A percentile compares a stretch with the other conserved stretches of the same genome.
Conservation (phyloP, 2,329 filamentous ascomycete genomes). For the Aureobasidium zeae region DNA sequence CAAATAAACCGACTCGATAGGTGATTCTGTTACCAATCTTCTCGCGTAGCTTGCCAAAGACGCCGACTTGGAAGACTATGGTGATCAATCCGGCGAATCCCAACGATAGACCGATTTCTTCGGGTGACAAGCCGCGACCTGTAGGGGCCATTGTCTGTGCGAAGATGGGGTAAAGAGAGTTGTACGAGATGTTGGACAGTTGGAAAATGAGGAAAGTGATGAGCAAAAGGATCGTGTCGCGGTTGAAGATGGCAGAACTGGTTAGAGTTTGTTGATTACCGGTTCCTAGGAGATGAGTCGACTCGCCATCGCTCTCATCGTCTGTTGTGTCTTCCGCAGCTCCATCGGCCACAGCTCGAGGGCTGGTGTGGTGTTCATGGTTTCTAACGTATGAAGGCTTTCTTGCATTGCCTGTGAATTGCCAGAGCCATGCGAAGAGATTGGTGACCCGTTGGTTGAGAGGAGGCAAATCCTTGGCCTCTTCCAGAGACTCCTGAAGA, state of each 20-base stretch:
- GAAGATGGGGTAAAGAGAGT: slow-evolving; percentile 91
- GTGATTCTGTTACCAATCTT: slow-evolving; percentile 77
- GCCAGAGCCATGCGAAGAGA: slow-evolving; percentile 60
- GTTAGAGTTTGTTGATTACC: slow-evolving; percentile 38
- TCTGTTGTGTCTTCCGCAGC: slow-evolving; percentile 34
- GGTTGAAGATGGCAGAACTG: slow-evolving; percentile 57
- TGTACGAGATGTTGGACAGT: slow-evolving; percentile 88
- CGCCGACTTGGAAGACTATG: slow-evolving; percentile 78
- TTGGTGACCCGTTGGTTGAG: slow-evolving; percentile 49
- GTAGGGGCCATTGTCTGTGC: slow-evolving; percentile 64
- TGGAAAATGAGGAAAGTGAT: slow-evolving; percentile 88
- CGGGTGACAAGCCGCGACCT: slow-evolving; percentile 64
- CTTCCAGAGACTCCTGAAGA: slow-evolving; percentile 77
- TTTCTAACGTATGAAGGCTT: slow-evolving; percentile 48
- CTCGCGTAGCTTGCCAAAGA: slow-evolving; percentile 71
- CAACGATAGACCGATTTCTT: slow-evolving; percentile 75
- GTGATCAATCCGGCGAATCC: slow-evolving; percentile 77
- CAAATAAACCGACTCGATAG: slow-evolving; percentile 68
- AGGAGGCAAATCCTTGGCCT: slow-evolving; percentile 51
- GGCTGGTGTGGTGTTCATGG: slow-evolving; percentile 20
- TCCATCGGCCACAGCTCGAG: slow-evolving; percentile 20
- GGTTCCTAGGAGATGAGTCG: slow-evolving; percentile 11
- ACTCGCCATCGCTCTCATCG: slow-evolving; percentile 27
- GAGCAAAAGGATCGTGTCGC: slow-evolving; percentile 73
- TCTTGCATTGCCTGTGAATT: slow-evolving; percentile 51